A percentile compares a stretch with the other conserved stretches of the same genome.
These are phyloP conservation scores for Globisporangium nodosum DNA, from an alignment of 352 stramenopile genomes.

Conservation along the genomic window DNA sequence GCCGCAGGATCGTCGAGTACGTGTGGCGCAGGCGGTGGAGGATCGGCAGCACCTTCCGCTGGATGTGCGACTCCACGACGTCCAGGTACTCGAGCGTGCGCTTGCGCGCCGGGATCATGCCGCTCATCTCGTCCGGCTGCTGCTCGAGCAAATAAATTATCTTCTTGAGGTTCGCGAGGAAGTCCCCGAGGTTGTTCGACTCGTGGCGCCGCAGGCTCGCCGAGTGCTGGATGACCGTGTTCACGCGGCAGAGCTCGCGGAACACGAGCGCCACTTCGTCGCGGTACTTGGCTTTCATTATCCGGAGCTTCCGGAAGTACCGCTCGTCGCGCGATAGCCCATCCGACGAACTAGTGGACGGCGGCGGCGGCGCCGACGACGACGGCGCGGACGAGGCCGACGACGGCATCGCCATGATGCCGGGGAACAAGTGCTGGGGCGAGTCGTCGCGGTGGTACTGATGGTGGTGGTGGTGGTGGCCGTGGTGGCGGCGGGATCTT, in stretches of 20 bases:
- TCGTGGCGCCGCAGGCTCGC: constrained; percentile 67
- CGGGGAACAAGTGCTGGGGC: not conserved
- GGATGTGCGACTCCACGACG: constrained; percentile 79
- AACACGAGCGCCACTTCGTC: constrained; percentile 79
- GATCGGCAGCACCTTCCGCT: constrained; percentile 80
- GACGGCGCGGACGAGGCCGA: not conserved
- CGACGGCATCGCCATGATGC: not conserved
- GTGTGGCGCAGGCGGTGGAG: constrained; percentile 69
- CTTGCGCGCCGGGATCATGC: constrained; percentile 71
- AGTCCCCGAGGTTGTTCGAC: constrained; percentile 78
- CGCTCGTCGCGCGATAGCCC: constrained; percentile 30
- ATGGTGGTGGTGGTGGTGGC: not conserved
- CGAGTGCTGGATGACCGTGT: constrained; percentile 76
- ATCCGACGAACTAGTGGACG: not conserved
- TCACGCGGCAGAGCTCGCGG: constrained; percentile 73
- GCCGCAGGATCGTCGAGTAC: constrained; percentile 73
- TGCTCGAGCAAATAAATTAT: constrained; percentile 89
- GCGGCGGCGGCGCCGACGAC: not conserved
- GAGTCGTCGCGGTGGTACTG: not conserved
- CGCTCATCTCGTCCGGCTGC: constrained; percentile 61
- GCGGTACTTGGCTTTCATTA: constrained; percentile 72
- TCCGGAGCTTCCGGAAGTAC: constrained; percentile 63
- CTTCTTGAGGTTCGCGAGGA: constrained; percentile 83
- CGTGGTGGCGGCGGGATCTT: constrained; percentile 4
- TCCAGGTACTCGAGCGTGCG: constrained; percentile 73